Percentiles rank a stretch among this genome's conserved stretches.
Conservation (phyloP, 129 eudicot species). For the Centaurea solstitialis region DNA sequence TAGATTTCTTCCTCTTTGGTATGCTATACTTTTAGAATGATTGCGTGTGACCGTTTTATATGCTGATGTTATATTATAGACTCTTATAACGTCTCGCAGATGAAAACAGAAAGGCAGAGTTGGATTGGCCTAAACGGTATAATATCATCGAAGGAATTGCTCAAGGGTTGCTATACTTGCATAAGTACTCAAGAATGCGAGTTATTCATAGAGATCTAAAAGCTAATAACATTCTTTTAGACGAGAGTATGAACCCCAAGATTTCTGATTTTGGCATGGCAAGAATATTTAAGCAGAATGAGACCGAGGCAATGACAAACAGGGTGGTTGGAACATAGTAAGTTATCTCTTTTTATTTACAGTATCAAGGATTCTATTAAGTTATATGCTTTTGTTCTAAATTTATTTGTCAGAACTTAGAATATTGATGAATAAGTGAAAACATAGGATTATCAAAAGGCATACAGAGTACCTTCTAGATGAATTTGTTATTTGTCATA, state of each 20-base stretch:
- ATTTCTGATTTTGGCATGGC: conserved; percentile 52
- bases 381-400: not conserved
- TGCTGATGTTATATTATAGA: not conserved
- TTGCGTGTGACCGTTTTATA: not conserved
- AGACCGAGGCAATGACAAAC: conserved; percentile 39
- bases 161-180: conserved; percentile 58
- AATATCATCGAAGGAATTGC: conserved; percentile 49
- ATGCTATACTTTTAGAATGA: not conserved
- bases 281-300: conserved; percentile 35
- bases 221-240: conserved; percentile 9
- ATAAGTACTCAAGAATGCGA: conserved; percentile 17
- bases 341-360: not conserved
- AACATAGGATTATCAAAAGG: conserved; percentile 13
- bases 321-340: conserved; percentile 41
- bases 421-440: conserved; percentile 14
- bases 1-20: conserved; percentile 47
- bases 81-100: conserved; percentile 6
- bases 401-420: not conserved
- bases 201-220: not conserved
- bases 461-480: conserved; percentile 9
- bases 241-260: conserved; percentile 36
- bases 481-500: not conserved
- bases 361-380: not conserved
- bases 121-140: conserved; percentile 51
- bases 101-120: not conserved